phyloP scores from a whole-genome alignment of 179 eudicot genomes.

The Pouteria campechiana region DNA sequence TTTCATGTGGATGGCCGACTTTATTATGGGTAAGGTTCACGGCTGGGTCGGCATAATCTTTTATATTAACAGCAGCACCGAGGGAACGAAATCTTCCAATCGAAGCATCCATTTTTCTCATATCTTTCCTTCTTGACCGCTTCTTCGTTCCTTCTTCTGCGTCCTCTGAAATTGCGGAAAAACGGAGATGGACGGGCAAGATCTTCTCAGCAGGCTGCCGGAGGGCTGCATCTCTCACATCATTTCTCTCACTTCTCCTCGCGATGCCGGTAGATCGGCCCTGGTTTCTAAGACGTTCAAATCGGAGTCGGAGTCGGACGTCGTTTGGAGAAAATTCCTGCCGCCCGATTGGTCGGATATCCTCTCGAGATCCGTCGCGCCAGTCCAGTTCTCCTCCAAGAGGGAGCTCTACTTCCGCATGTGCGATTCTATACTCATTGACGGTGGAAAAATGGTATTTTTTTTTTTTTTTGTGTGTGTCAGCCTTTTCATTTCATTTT shows the following conservation, averaged over 20 bases:
- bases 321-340: slow-evolving; percentile 42
- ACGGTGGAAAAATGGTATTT: slow-evolving; percentile 32
- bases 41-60: too few species aligned
- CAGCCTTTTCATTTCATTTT: not conserved
- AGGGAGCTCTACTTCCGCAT: slow-evolving; percentile 37
- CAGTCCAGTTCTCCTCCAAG: slow-evolving; percentile 9
- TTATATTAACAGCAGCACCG: too few species aligned
- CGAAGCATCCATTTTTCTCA: too few species aligned
- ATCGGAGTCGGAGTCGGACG: slow-evolving; percentile 44
- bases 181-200: too few species aligned
- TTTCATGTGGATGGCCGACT: too few species aligned
- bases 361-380: slow-evolving; percentile 13
- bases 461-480: not conserved
- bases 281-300: slow-evolving; percentile 27
- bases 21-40: too few species aligned
- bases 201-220: slow-evolving; percentile 23
- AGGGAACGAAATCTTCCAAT: too few species aligned
- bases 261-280: slow-evolving; percentile 35
- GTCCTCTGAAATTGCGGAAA: too few species aligned
- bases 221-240: slow-evolving; percentile 39
- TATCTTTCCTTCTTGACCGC: too few species aligned
- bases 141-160: too few species aligned
- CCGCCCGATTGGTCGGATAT: slow-evolving; percentile 38
- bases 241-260: slow-evolving; percentile 26
- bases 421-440: slow-evolving; percentile 28